A percentile compares a stretch with the other conserved stretches of the same genome.
Evolutionary conservation across 495 filamentous ascomycete species (phyloP).

Genomic region (Tuber umbilicatum): DNA sequence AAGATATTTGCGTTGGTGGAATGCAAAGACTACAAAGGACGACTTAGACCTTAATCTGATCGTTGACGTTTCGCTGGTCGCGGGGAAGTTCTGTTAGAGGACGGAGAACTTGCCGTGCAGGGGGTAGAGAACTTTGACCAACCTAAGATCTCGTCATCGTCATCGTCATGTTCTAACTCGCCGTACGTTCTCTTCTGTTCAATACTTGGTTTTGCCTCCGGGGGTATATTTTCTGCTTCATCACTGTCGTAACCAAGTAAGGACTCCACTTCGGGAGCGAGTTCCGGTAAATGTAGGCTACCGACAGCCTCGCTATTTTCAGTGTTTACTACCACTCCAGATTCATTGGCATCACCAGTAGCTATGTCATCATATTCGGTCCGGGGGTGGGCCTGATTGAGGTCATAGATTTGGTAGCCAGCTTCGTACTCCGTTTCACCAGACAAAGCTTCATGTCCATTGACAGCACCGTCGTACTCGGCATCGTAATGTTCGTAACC

Average conservation of each 20-base stretch:
- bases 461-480: constrained; percentile 10
- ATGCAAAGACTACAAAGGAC: not conserved
- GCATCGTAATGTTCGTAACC: constrained; percentile 24
- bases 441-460: constrained; percentile 22
- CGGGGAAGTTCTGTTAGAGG: not conserved
- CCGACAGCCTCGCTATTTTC: constrained; percentile 17
- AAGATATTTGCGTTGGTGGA: not conserved
- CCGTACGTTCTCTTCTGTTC: constrained; percentile 35
- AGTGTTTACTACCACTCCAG: constrained; percentile 15
- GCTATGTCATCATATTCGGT: constrained; percentile 22
- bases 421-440: constrained; percentile 23
- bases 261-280: constrained; percentile 24
- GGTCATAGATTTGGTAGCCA: constrained; percentile 24
- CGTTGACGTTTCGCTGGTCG: not conserved
- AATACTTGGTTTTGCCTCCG: constrained; percentile 15
- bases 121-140: constrained; percentile 1
- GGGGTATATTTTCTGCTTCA: constrained; percentile 18
- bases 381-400: constrained; percentile 19
- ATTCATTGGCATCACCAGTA: constrained; percentile 20
- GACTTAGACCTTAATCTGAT: constrained; percentile 6
- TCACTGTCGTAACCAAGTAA: constrained; percentile 34
- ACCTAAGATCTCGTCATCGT: constrained; percentile 10
- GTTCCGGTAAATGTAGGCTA: constrained; percentile 14
- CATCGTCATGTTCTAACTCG: constrained; percentile 14
- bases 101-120: not conserved